A percentile compares a stretch with the other conserved stretches of the same genome.
phyloP scores from a whole-genome alignment of 1,139 yeast genomes.

The Diutina sp. region DNA sequence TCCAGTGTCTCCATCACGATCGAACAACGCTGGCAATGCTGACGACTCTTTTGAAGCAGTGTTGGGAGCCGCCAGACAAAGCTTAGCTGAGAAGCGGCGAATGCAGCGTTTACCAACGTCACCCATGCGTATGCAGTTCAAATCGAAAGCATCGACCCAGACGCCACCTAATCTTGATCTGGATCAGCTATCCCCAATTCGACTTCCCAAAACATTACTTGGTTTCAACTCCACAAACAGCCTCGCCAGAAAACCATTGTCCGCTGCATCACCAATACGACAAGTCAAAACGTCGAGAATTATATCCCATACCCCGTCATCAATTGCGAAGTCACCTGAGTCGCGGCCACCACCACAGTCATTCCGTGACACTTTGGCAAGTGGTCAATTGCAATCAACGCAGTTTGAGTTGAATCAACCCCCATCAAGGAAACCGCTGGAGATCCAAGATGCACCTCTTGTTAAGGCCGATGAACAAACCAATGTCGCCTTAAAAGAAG shows the following conservation, averaged over 20 bases:
- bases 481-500: too few relatives aligned
- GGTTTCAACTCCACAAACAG: not conserved
- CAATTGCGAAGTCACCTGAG: too few relatives aligned
- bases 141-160: not conserved
- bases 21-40: not conserved
- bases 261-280: not conserved
- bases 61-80: not conserved
- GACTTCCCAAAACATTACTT: not conserved
- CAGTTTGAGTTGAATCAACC: too few relatives aligned
- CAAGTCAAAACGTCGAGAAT: not conserved
- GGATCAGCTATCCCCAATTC: not conserved
- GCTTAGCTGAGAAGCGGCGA: not conserved
- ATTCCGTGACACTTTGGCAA: too few relatives aligned
- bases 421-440: too few relatives aligned
- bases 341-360: too few relatives aligned
- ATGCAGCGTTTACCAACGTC: not conserved
- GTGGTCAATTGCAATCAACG: too few relatives aligned
- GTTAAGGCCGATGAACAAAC: too few relatives aligned
- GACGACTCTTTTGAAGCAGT: not conserved
- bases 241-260: not conserved
- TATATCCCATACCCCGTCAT: too few relatives aligned
- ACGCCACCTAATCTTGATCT: not conserved
- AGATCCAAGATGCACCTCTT: too few relatives aligned
- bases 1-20: not conserved
- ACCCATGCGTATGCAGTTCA: not conserved